Evolutionary conservation across 371 early-diverging fungal species (phyloP).

Genomic region (Mortierella sp.): DNA sequence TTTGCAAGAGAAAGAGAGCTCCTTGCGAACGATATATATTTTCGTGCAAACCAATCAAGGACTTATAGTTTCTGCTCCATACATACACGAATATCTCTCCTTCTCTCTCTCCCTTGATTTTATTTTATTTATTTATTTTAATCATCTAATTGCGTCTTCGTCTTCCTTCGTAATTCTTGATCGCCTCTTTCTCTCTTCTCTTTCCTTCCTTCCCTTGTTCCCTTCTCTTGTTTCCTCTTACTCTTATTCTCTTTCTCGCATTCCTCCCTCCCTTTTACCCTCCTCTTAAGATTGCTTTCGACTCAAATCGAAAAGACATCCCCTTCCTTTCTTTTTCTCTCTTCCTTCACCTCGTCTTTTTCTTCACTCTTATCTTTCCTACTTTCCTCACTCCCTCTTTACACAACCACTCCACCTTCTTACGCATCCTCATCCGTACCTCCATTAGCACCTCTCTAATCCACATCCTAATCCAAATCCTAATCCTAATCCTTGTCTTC

Average conservation of each 20-base stretch:
- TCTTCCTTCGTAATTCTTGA: not conserved
- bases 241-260: not conserved
- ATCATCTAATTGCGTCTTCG: too few relatives aligned
- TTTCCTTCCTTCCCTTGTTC: not conserved
- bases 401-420: too few relatives aligned
- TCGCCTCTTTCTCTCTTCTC: not conserved
- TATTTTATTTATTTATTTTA: too few relatives aligned
- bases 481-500: too few relatives aligned
- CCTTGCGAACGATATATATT: not conserved
- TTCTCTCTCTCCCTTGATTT: not conserved
- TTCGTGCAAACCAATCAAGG: not conserved
- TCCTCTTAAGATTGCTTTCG: not conserved
- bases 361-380: constrained; percentile 5
- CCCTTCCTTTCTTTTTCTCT: constrained; percentile 2
- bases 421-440: not conserved
- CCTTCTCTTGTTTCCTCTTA: not conserved
- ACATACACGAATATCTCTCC: not conserved
- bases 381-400: not conserved
- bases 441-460: not conserved
- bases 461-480: too few relatives aligned
- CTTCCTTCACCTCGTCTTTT: not conserved
- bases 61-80: not conserved
- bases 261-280: not conserved
- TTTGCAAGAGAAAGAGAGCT: not conserved
- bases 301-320: constrained; percentile 1